Base-by-base conservation (phyloP, 192 early-diverging fungal species). In the Coemansia sp. region DNA sequence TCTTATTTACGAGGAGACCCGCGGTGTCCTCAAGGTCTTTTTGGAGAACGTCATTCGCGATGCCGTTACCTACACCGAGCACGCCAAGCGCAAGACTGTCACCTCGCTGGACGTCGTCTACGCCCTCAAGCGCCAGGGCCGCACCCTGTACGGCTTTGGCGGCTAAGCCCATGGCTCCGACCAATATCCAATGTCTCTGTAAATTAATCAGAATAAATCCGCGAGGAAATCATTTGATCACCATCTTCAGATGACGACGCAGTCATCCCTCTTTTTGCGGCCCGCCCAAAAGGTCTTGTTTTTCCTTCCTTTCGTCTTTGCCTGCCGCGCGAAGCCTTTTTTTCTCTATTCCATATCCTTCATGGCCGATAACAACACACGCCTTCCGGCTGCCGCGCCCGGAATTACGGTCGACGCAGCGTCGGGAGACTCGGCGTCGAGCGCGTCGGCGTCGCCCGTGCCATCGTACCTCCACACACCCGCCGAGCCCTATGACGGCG, bases 101-200 rank as follows among this genome's bases (percentile, higher is more conserved):
- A 99, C 96, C 41, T 96, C 94, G 30, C 84, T 99, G 32, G 96
- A 99, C 76, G 96, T 99, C 35, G 94, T 99, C 77, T 98, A 98
- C 75, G 89, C 91, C 23, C 83, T 96, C 79, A 96, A 96, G 82
- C 82, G 91, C 70, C 92, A 96, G 78, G 92, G 91, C 74, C 84
- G 92, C 60, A 91, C 92, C 61, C 88, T 96, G 56, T 94, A 88
- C 59, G 85, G 85, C 47, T 88, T 86, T 77, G 83, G 85, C 58
- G 83, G 85, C 55, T 87, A 86, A 85, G 53, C 56, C n/a, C n/a
- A n/a, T n/a, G n/a, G n/a, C n/a, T n/a, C n/a, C n/a, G n/a, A n/a
- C n/a, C n/a, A n/a, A n/a, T n/a, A n/a, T n/a, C n/a, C n/a, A n/a
- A n/a, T n/a, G n/a, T n/a, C n/a, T n/a, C n/a, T n/a, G n/a, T n/a